These are phyloP conservation scores for Combretum micranthum DNA, from an alignment of 345 rosid species.

Conservation along the genomic window DNA sequence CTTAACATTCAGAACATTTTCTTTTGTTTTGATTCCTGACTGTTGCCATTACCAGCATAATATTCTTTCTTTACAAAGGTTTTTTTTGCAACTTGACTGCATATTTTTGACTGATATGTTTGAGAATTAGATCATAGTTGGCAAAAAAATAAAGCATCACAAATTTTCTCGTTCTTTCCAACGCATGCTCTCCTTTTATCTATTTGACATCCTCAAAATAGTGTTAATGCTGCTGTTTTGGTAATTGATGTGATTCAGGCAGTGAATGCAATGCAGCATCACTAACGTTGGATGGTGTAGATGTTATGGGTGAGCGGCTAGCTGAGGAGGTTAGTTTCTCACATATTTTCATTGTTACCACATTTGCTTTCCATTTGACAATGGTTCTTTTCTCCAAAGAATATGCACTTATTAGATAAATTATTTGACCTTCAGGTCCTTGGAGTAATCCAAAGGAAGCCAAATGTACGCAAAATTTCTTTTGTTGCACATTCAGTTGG, in stretches of 20 bases:
- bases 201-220: too few species aligned
- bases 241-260: conserved; percentile 33
- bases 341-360: neutral
- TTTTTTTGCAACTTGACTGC: too few species aligned
- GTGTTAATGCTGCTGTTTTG: neutral
- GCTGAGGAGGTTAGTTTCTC: conserved; percentile 56
- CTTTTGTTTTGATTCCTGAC: too few species aligned
- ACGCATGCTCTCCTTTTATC: too few species aligned
- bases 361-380: neutral
- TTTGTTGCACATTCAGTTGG: conserved; percentile 91
- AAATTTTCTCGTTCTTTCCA: too few species aligned
- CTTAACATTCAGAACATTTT: too few species aligned
- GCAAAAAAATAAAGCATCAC: too few species aligned
- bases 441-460: conserved; percentile 58
- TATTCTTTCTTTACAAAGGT: too few species aligned
- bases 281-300: conserved; percentile 85
- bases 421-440: conserved; percentile 47
- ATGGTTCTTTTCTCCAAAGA: neutral
- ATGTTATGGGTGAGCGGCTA: conserved; percentile 94
- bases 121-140: too few species aligned
- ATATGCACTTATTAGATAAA: conserved; percentile 1
- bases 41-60: too few species aligned
- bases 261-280: conserved; percentile 61
- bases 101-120: too few species aligned
- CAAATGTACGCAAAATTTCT: conserved; percentile 69